Conservation (phyloP, 306 rosid genomes). For the Abrus pulchellus region DNA sequence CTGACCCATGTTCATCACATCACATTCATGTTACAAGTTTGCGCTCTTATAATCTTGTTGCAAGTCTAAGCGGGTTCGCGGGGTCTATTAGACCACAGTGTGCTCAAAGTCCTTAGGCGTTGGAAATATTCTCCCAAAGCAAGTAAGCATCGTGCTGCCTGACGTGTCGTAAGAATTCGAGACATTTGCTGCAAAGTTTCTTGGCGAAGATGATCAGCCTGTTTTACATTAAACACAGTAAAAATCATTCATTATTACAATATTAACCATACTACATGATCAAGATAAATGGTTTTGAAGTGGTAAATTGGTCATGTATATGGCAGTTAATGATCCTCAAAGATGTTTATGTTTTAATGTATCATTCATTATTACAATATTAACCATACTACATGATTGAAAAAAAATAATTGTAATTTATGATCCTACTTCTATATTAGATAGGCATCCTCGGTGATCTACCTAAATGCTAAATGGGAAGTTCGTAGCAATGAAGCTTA, state of each 20-base stretch:
- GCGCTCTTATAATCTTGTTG: conserved; percentile 23
- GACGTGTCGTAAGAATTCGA: conserved; percentile 78
- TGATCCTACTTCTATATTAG: neutral
- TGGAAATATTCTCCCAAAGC: conserved; percentile 89
- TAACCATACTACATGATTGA: conserved; percentile 1
- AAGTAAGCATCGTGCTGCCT: conserved; percentile 86
- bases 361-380: neutral
- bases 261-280: too few species aligned
- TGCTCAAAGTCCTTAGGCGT: conserved; percentile 89
- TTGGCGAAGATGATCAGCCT: conserved; percentile 93
- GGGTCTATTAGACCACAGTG: conserved; percentile 78
- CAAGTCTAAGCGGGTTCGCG: conserved; percentile 77
- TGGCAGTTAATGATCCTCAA: conserved; percentile 9
- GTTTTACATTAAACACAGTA: conserved; percentile 48
- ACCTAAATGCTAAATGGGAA: neutral
- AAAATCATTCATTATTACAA: too few species aligned
- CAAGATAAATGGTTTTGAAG: conserved; percentile 13
- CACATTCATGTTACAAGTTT: conserved; percentile 50
- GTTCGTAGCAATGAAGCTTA: neutral
- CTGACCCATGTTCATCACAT: conserved; percentile 48
- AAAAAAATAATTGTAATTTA: neutral
- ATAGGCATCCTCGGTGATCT: conserved; percentile 14
- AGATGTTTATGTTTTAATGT: neutral
- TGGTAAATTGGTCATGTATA: neutral
- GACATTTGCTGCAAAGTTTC: conserved; percentile 84